phyloP scores from a whole-genome alignment of 1,284 basidiomycete genomes.

The Polyporus tsugae region DNA sequence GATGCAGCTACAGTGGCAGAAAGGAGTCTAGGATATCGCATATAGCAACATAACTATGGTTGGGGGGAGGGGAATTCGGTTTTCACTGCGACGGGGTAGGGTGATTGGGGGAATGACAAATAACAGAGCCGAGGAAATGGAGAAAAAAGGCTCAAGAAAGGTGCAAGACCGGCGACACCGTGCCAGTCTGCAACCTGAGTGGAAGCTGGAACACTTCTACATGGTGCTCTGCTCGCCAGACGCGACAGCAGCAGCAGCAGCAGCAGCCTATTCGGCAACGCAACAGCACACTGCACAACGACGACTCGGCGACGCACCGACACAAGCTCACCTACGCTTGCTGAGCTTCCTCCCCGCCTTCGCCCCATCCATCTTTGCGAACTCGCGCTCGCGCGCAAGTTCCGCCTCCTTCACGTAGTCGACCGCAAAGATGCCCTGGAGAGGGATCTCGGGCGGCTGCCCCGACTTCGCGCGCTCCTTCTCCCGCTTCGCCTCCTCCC shows the following conservation, averaged over 20 bases:
- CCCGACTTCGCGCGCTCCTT: slow-evolving; percentile 15
- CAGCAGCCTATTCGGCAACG: background rate
- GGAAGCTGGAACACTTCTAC: background rate
- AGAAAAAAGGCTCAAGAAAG: slow-evolving; percentile 1
- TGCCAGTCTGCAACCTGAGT: background rate
- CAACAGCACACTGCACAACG: background rate
- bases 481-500: slow-evolving; percentile 28
- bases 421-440: slow-evolving; percentile 21
- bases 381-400: slow-evolving; percentile 32
- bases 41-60: slow-evolving; percentile 2
- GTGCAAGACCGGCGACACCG: background rate
- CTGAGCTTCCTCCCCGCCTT: slow-evolving; percentile 41
- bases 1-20: slow-evolving; percentile 14
- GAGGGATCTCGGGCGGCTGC: slow-evolving; percentile 12
- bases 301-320: background rate
- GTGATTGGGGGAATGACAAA: background rate
- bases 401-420: slow-evolving; percentile 32
- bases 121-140: background rate
- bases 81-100: background rate
- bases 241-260: slow-evolving; percentile 6
- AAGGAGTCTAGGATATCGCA: background rate
- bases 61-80: background rate
- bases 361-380: slow-evolving; percentile 20
- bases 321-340: slow-evolving; percentile 39
- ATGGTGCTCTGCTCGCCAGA: background rate